Base-by-base conservation (phyloP, 2,329 filamentous ascomycete species). In the Aspergillus sp. region DNA sequence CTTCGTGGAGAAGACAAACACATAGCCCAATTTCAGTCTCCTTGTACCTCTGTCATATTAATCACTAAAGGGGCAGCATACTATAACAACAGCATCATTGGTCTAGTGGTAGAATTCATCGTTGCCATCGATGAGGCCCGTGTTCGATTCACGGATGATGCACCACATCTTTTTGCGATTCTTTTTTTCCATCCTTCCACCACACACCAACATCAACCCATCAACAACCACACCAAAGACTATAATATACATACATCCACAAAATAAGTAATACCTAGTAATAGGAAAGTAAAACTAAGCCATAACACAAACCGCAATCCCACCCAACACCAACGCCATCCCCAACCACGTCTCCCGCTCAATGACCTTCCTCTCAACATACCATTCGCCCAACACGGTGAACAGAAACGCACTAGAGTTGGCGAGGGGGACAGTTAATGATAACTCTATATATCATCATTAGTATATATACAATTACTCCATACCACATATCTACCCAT, bases 391-490 rank as follows among this genome's bases (percentile, higher is more conserved):
- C 11, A 97, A 71, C 2, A 97, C 93, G 0, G 94, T 98, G 72
- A 97, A 98, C n/a, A 98, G 77, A 68, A 98, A 98, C 0, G 94
- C 94, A 71, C 96, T 80, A 0, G 92, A 96, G 71, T 98, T 98
- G 1, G 94, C 93, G 64, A 98, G 95, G 1, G 94, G 94, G 0
- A 98, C 93, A 2, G 93, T 97, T 64, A 98, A 81, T 72, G 92
- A 96, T 68, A 98, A 74, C 76, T 98, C 94, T 95, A 55, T 6
- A 30, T 3, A 30, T 30, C 3, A 30, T 1, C 10, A 11, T 30
- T 30, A 30, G 27, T 11, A 30, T 11, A 30, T 25, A 25, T 2
- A 25, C 25, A 25, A 25, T 8, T 25, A 25, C 25, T 25, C 25
- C 25, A 25, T 25, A 25, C 23, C 23, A 25, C 23, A 25, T 7